Conservation (phyloP, 2,329 filamentous ascomycete genomes). For the Cordyceps cicadae region DNA sequence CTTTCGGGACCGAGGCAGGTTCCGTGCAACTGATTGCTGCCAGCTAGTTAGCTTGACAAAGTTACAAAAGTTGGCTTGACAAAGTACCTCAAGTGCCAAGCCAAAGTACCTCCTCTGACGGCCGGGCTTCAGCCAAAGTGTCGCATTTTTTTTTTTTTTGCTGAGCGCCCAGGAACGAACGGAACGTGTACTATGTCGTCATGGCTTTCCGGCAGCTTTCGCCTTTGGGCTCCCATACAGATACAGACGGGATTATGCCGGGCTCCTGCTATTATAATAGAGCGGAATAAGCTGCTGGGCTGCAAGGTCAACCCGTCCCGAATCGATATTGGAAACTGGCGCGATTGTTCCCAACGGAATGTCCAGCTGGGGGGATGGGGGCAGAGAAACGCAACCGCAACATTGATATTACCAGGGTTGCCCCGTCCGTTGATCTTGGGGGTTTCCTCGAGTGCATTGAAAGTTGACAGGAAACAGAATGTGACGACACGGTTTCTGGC, state of each 20-base stretch:
- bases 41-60: background rate
- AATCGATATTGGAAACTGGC: background rate
- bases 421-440: background rate
- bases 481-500: background rate
- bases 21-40: background rate
- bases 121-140: background rate
- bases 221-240: background rate
- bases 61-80: background rate
- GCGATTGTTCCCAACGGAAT: background rate
- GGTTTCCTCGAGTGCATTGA: background rate
- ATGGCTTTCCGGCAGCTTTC: background rate
- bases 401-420: background rate
- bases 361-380: background rate
- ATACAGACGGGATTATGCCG: background rate
- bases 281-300: background rate
- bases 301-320: background rate
- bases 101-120: conserved; percentile 8
- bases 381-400: background rate
- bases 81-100: conserved; percentile 9
- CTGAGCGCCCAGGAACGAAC: background rate
- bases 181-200: background rate
- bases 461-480: background rate
- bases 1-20: conserved; percentile 4
- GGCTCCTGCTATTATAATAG: background rate
- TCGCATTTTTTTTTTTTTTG: background rate